Base-by-base conservation (phyloP, 1,284 basidiomycete species). In the Thelephora terrestris region DNA sequence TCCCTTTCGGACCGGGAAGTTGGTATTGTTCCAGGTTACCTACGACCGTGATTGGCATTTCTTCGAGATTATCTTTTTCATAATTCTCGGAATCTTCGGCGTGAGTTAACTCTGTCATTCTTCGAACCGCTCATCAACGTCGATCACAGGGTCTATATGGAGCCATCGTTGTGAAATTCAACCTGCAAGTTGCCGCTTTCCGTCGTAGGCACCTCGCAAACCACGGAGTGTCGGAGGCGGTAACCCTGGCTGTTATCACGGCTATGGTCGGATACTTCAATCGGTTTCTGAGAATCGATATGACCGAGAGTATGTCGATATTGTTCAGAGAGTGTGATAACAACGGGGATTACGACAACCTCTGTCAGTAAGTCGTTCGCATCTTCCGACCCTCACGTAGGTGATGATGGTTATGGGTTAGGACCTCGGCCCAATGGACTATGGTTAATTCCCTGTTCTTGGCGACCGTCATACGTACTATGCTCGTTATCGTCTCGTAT, bases 21-120 rank as follows among this genome's bases (percentile, higher is more conserved):
- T 99, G 25, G 96, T 99, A 58, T 70, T 98, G 53, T 99, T 99
- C 73, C 92, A 97, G 64, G 92, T 99, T 53, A 95, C 93, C 5
- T 99, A 99, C 65, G 91, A 91, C 63, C 78, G 94, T 25, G 91
- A 95, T 60, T 99, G 96, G 96, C 95, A 99, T 64, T 98, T 96
- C 69, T 99, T 99, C 62, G 96, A 98, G 64, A 91, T 99, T 47
- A 83, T 95, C n/a, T 89, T 94, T 64, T 97, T 93, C 67, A 75
- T 98, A 47, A 76, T 99, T 52, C 79, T 99, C 40, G 96, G 96
- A 4, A 76, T 99, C 53, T 98, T 99, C 63, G 96, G 96, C 34
- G 92, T 93, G 59, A 53, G 81, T 67, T 17, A 20, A 20, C 12
- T 35, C 7, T 6, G 35, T 27, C 34, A 4, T 23, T 23, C 36